phyloP scores from a whole-genome alignment of 1,139 yeast species.

The Pichia inconspicua region DNA sequence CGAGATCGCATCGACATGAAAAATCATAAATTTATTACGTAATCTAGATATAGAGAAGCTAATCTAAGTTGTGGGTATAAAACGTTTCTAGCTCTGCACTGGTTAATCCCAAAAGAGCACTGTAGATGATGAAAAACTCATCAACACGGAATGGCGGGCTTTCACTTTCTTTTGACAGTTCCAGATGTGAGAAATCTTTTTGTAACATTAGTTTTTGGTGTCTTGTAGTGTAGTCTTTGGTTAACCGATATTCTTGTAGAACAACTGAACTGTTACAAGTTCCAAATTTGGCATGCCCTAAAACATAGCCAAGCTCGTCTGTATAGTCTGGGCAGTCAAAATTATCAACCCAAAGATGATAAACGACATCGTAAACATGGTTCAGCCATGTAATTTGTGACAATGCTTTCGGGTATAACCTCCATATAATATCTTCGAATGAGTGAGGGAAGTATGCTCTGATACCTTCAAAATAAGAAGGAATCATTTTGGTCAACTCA shows the following conservation, averaged over 20 bases:
- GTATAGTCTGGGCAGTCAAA: slow-evolving; percentile 18
- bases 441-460: slow-evolving; percentile 40
- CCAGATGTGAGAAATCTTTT: slow-evolving; percentile 9
- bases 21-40: neutral
- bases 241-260: slow-evolving; percentile 17
- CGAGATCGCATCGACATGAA: neutral
- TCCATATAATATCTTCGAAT: slow-evolving; percentile 30
- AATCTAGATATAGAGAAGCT: neutral
- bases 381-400: slow-evolving; percentile 17
- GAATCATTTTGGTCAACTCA: slow-evolving; percentile 38
- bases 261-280: slow-evolving; percentile 17
- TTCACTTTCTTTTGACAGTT: slow-evolving; percentile 16
- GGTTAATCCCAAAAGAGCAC: slow-evolving; percentile 15
- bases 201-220: slow-evolving; percentile 17
- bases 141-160: slow-evolving; percentile 23
- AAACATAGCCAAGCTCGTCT: slow-evolving; percentile 15
- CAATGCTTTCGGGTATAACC: slow-evolving; percentile 36
- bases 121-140: slow-evolving; percentile 20
- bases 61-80: neutral
- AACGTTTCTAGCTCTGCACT: slow-evolving; percentile 3
- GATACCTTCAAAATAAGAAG: slow-evolving; percentile 47
- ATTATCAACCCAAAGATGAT: slow-evolving; percentile 22
- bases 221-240: slow-evolving; percentile 20
- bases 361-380: slow-evolving; percentile 17
- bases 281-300: slow-evolving; percentile 2